Conservation (phyloP, 139 green algal species). For the Medakamo hakoo region DNA sequence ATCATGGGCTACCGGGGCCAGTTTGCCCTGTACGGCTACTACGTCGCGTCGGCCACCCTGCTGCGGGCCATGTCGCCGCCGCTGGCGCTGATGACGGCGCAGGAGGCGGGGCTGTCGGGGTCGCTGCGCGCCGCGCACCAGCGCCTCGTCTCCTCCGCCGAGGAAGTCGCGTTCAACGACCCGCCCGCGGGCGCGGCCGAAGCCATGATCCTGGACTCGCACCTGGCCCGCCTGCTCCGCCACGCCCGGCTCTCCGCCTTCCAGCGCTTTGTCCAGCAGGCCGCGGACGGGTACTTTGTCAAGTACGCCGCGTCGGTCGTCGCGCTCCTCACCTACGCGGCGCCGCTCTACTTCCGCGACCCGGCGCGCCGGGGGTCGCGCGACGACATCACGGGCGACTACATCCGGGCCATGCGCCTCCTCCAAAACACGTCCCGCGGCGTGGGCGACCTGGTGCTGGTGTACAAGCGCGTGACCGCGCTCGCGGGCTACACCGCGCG, state of each 20-base stretch:
- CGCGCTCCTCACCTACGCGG: constrained; percentile 68
- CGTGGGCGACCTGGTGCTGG: constrained; percentile 84
- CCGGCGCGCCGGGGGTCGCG: constrained; percentile 5
- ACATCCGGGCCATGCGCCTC: constrained; percentile 72
- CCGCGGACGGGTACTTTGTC: constrained; percentile 69
- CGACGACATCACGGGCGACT: constrained; percentile 31
- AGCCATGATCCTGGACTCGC: constrained; percentile 78
- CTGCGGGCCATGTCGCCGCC: constrained; percentile 64
- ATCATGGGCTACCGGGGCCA: constrained; percentile 78
- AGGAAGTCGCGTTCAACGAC: constrained; percentile 74
- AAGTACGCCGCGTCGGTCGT: constrained; percentile 75
- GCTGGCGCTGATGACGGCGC: constrained; percentile 64
- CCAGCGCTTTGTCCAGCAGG: constrained; percentile 70
- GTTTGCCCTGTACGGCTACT: constrained; percentile 51
- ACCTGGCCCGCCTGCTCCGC: constrained; percentile 63
- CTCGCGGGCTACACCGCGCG: constrained; percentile 74
- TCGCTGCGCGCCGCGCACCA: constrained; percentile 34
- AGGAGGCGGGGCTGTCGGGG: constrained; percentile 55
- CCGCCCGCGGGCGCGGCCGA: constrained; percentile 55
- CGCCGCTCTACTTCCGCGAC: constrained; percentile 50
- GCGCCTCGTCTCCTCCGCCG: constrained; percentile 7
- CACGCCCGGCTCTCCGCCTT: constrained; percentile 65
- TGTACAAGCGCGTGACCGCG: constrained; percentile 86
- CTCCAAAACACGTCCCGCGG: constrained; percentile 70
- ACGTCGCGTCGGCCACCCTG: constrained; percentile 41